These are phyloP conservation scores for Rostrohypoxylon terebratum DNA, from an alignment of 495 filamentous ascomycete species.

Conservation along the genomic window DNA sequence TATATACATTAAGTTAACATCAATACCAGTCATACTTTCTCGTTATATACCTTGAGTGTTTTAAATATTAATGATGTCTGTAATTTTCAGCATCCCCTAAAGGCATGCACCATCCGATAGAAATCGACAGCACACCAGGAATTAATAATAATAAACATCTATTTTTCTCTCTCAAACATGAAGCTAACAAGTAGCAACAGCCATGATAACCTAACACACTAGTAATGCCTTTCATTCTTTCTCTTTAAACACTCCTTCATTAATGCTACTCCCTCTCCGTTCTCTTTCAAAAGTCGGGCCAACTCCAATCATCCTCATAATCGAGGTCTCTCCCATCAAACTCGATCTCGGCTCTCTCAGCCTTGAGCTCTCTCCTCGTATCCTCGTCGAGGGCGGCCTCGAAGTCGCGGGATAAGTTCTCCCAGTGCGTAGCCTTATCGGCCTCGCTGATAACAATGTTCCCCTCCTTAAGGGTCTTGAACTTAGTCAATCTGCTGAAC, in stretches of 20 bases:
- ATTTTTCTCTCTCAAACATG: not conserved
- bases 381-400: not conserved
- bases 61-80: no score
- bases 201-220: not conserved
- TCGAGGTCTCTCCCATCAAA: not conserved
- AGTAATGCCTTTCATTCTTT: not conserved
- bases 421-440: not conserved
- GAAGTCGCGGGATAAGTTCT: slow-evolving; percentile 34
- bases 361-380: not conserved
- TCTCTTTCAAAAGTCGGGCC: no score
- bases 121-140: not conserved
- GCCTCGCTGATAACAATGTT: not conserved
- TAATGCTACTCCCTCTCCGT: not conserved
- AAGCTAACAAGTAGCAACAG: not conserved
- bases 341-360: not conserved
- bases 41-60: no score
- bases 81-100: not conserved
- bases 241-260: not conserved
- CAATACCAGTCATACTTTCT: no score
- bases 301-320: slow-evolving; percentile 8
- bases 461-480: slow-evolving; percentile 8
- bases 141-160: not conserved
- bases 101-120: not conserved
- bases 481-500: not conserved
- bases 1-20: no score